A percentile compares a stretch with the other conserved stretches of the same genome.
Evolutionary conservation across 768 basidiomycete species (phyloP).

Genomic region (Piloderma croceum): DNA sequence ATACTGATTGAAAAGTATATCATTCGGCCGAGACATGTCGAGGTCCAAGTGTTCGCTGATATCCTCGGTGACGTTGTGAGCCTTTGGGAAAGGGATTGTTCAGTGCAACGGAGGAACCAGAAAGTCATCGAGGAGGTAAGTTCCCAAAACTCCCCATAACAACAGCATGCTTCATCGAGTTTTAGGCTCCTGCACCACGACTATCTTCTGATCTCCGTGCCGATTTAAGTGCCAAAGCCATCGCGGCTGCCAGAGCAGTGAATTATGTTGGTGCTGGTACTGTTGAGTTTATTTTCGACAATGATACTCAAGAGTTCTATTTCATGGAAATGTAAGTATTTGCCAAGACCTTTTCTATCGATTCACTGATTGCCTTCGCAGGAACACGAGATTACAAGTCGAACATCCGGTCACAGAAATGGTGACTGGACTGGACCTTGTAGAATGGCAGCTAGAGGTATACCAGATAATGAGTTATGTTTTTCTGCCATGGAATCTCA

Average conservation of each 20-base stretch:
- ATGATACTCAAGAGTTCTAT: slow-evolving; percentile 79
- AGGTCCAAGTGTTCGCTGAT: slow-evolving; percentile 94
- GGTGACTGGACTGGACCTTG: slow-evolving; percentile 89
- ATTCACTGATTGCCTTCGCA: slow-evolving; percentile 18
- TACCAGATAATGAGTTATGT: not conserved
- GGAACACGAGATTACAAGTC: slow-evolving; percentile 83
- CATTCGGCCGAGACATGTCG: slow-evolving; percentile 81
- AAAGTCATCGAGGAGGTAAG: slow-evolving; percentile 89
- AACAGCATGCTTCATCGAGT: not conserved
- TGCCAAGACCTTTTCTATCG: not conserved
- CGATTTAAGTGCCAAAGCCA: slow-evolving; percentile 79
- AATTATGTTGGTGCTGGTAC: slow-evolving; percentile 89
- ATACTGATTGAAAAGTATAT: slow-evolving; percentile 91
- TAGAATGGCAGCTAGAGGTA: slow-evolving; percentile 92
- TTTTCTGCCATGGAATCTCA: too few relatives aligned
- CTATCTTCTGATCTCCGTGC: slow-evolving; percentile 71
- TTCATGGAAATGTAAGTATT: slow-evolving; percentile 88
- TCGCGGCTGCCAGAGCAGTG: slow-evolving; percentile 90
- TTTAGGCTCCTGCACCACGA: slow-evolving; percentile 85
- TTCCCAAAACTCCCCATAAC: not conserved
- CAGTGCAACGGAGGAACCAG: slow-evolving; percentile 88
- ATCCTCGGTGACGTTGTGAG: slow-evolving; percentile 74
- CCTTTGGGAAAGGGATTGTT: slow-evolving; percentile 94
- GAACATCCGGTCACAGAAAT: slow-evolving; percentile 95
- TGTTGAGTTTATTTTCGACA: slow-evolving; percentile 97